A percentile compares a stretch with the other conserved stretches of the same genome.
These are phyloP conservation scores for Pascua guehoae DNA, from an alignment of 1,284 basidiomycete genomes.

Conservation along the genomic window DNA sequence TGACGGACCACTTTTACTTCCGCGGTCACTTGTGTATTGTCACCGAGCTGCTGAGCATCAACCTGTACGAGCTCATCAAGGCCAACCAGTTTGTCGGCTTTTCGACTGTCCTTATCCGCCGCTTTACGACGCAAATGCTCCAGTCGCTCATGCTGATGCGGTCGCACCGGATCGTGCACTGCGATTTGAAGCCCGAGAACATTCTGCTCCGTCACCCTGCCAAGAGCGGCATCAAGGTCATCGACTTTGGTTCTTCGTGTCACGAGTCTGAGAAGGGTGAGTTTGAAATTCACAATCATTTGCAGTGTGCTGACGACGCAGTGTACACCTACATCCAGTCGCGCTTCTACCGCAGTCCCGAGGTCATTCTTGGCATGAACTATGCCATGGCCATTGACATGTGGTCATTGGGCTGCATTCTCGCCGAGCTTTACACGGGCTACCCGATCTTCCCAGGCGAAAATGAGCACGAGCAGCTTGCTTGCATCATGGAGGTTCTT, in stretches of 20 bases:
- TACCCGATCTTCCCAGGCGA: conserved; percentile 96
- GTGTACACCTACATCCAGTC: conserved; percentile 99
- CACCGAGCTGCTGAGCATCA: conserved; percentile 96
- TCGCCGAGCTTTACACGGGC: conserved; percentile 95
- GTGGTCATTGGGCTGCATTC: conserved; percentile 99
- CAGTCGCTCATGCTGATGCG: conserved; percentile 87
- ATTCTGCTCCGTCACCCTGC: conserved; percentile 90
- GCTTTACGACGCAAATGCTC: conserved; percentile 95
- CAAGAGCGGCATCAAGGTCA: conserved; percentile 95
- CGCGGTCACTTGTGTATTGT: conserved; percentile 96
- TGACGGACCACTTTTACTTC: conserved; percentile 99
- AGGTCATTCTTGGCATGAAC: conserved; percentile 90
- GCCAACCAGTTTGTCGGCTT: conserved; percentile 98
- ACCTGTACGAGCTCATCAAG: conserved; percentile 98
- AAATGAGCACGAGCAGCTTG: conserved; percentile 97
- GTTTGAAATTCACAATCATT: conserved; percentile 33
- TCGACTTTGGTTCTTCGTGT: conserved; percentile 98
- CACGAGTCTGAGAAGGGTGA: conserved; percentile 97
- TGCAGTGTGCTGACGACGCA: conserved; percentile 42
- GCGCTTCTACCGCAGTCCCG: conserved; percentile 95
- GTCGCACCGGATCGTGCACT: conserved; percentile 97
- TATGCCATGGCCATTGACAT: conserved; percentile 94
- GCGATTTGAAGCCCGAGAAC: conserved; percentile 99
- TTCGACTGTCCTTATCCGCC: conserved; percentile 86
- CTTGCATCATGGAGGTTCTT: conserved; percentile 97